Evolutionary conservation across 345 rosid genomes (phyloP).

Genomic region (Erysimum cheiranthoides): DNA sequence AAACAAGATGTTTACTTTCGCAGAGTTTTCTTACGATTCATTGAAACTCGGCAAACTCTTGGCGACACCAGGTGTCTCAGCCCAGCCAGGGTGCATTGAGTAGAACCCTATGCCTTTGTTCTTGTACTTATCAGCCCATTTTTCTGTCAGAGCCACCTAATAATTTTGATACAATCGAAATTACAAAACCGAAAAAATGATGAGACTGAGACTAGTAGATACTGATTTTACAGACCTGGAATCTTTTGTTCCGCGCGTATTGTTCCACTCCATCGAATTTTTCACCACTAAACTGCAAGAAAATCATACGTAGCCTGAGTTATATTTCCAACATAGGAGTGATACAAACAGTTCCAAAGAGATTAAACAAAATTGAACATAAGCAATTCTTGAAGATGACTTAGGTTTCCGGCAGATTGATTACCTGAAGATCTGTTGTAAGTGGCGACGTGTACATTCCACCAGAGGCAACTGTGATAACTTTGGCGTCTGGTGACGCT

Average conservation of each 20-base stretch:
- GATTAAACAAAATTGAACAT: not conserved
- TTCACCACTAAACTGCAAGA: constrained; percentile 61
- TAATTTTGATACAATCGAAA: not conserved
- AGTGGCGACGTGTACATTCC: constrained; percentile 87
- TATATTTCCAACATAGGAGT: not conserved
- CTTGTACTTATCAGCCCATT: constrained; percentile 76
- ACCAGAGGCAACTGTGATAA: constrained; percentile 85
- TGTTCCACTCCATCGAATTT: constrained; percentile 66
- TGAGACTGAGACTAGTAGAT: not conserved
- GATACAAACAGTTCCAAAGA: not conserved
- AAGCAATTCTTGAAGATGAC: not conserved
- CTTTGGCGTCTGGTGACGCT: constrained; percentile 83
- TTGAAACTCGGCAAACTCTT: constrained; percentile 69
- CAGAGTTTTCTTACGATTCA: constrained; percentile 49
- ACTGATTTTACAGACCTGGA: constrained; percentile 63
- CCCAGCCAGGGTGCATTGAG: constrained; percentile 98
- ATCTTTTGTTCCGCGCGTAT: constrained; percentile 85
- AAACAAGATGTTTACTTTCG: not conserved
- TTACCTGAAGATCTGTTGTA: constrained; percentile 82
- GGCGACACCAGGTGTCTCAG: constrained; percentile 85
- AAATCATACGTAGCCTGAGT: not conserved
- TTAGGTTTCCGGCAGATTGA: not conserved
- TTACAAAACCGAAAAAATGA: not conserved
- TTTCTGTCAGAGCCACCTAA: constrained; percentile 83
- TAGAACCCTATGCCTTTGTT: constrained; percentile 80